These are phyloP conservation scores for Pythium utonaiense DNA, from an alignment of 352 stramenopile species.

Conservation along the genomic window DNA sequence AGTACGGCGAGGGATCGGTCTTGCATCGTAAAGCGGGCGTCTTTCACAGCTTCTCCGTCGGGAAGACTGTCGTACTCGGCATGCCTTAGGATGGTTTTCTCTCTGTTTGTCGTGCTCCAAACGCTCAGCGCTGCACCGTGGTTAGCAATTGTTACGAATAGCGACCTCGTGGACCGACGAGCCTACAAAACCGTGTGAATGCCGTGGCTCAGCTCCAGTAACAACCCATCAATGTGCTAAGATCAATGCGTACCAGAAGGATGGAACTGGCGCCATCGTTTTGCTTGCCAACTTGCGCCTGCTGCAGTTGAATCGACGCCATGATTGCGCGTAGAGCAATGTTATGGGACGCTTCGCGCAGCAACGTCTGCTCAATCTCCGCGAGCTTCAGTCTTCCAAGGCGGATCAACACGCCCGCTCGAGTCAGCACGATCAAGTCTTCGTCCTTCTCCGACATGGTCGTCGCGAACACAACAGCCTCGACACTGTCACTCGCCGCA, in stretches of 20 bases:
- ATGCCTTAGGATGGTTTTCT: slow-evolving; percentile 2
- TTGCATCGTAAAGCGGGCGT: slow-evolving; percentile 2
- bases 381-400: slow-evolving; percentile 20
- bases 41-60: slow-evolving; percentile 7
- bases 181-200: slow-evolving; percentile 10
- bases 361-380: slow-evolving; percentile 22
- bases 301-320: slow-evolving; percentile 20
- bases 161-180: slow-evolving; percentile 15
- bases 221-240: background rate
- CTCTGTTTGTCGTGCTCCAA: slow-evolving; percentile 16
- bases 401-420: slow-evolving; percentile 20
- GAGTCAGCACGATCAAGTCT: slow-evolving; percentile 27
- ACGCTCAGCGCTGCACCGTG: slow-evolving; percentile 20
- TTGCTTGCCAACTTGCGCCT: slow-evolving; percentile 12
- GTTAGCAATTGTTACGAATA: slow-evolving; percentile 28
- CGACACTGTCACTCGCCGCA: slow-evolving; percentile 16
- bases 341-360: slow-evolving; percentile 9
- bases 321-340: slow-evolving; percentile 17
- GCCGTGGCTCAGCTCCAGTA: background rate
- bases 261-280: slow-evolving; percentile 11
- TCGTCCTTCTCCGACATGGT: background rate
- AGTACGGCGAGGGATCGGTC: slow-evolving; percentile 21
- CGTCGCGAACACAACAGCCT: slow-evolving; percentile 17
- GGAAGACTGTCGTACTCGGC: slow-evolving; percentile 4
- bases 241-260: slow-evolving; percentile 20